Conservation (phyloP, 2,329 filamentous ascomycete genomes). For the Geosmithia putterillii region DNA sequence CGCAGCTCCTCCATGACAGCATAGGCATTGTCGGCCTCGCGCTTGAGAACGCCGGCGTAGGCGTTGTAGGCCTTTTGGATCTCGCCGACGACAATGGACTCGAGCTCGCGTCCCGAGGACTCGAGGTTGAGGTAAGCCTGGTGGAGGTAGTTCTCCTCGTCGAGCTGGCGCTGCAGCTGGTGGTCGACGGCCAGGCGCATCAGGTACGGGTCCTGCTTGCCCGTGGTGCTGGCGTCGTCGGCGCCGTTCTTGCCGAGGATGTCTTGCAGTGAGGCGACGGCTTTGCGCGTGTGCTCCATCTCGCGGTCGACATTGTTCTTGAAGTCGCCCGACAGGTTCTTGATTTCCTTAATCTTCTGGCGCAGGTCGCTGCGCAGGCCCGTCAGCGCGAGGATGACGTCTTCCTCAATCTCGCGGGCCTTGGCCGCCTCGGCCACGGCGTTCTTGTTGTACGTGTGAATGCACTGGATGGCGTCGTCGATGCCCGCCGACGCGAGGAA, state of each 20-base stretch:
- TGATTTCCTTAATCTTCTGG: slow-evolving; percentile 98
- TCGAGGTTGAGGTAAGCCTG: slow-evolving; percentile 93
- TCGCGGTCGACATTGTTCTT: slow-evolving; percentile 95
- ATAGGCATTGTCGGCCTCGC: slow-evolving; percentile 76
- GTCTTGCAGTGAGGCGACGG: slow-evolving; percentile 72
- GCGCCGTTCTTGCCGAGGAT: slow-evolving; percentile 67
- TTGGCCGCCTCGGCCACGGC: slow-evolving; percentile 74
- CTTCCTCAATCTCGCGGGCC: slow-evolving; percentile 78
- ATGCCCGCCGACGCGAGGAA: slow-evolving; percentile 78
- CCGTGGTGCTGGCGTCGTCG: slow-evolving; percentile 59
- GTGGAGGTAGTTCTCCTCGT: slow-evolving; percentile 96
- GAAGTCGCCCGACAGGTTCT: slow-evolving; percentile 84
- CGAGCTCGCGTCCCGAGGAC: slow-evolving; percentile 83
- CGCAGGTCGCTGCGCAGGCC: slow-evolving; percentile 79
- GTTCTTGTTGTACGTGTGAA: slow-evolving; percentile 73
- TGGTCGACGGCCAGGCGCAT: slow-evolving; percentile 76
- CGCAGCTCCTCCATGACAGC: slow-evolving; percentile 70
- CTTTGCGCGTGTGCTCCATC: slow-evolving; percentile 71
- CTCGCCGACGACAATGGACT: slow-evolving; percentile 92
- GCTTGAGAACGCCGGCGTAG: slow-evolving; percentile 80
- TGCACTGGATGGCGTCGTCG: slow-evolving; percentile 70
- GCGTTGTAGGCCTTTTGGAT: slow-evolving; percentile 97
- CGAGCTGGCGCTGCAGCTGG: slow-evolving; percentile 82
- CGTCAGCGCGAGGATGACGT: slow-evolving; percentile 79
- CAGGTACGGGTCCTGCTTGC: slow-evolving; percentile 87